phyloP scores from a whole-genome alignment of 2,329 filamentous ascomycete genomes.

The Zymoseptoria crescenta region DNA sequence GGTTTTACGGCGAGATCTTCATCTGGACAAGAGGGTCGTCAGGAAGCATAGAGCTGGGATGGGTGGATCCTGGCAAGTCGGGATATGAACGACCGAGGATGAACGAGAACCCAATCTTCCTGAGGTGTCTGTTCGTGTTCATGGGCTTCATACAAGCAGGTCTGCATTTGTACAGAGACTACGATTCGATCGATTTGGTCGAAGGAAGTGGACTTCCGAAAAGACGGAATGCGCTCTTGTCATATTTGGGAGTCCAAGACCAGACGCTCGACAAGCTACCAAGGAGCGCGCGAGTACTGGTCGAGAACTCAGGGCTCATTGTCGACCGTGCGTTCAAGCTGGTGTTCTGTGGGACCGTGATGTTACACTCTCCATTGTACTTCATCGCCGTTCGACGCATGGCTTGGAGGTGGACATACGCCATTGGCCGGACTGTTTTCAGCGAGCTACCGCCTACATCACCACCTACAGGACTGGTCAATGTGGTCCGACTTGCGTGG shows the following conservation, averaged over 20 bases:
- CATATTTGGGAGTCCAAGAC: not conserved
- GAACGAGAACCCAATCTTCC: constrained; percentile 80
- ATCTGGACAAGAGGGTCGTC: constrained; percentile 53
- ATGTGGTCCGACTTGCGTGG: constrained; percentile 13
- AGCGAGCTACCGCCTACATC: constrained; percentile 61
- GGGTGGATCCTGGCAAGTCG: constrained; percentile 61
- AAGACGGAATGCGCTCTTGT: constrained; percentile 7
- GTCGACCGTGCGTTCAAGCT: constrained; percentile 13
- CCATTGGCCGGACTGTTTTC: constrained; percentile 65
- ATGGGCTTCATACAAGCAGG: constrained; percentile 63
- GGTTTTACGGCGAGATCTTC: constrained; percentile 72
- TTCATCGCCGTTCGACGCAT: constrained; percentile 52
- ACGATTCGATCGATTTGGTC: constrained; percentile 57
- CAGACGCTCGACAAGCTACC: constrained; percentile 6
- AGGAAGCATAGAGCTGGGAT: constrained; percentile 54
- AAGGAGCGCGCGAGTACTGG: constrained; percentile 6
- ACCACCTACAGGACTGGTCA: constrained; percentile 47
- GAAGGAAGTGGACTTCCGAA: constrained; percentile 19
- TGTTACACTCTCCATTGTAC: constrained; percentile 46
- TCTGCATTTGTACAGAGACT: constrained; percentile 63
- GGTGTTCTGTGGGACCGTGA: constrained; percentile 10
- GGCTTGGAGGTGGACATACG: constrained; percentile 63
- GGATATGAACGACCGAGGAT: constrained; percentile 61
- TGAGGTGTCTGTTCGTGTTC: constrained; percentile 61
- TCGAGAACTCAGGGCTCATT: constrained; percentile 6